A percentile compares a stretch with the other conserved stretches of the same genome.
These are phyloP conservation scores for Excoecaria cochinchinensis DNA, from an alignment of 345 rosid species.

Conservation along the genomic window DNA sequence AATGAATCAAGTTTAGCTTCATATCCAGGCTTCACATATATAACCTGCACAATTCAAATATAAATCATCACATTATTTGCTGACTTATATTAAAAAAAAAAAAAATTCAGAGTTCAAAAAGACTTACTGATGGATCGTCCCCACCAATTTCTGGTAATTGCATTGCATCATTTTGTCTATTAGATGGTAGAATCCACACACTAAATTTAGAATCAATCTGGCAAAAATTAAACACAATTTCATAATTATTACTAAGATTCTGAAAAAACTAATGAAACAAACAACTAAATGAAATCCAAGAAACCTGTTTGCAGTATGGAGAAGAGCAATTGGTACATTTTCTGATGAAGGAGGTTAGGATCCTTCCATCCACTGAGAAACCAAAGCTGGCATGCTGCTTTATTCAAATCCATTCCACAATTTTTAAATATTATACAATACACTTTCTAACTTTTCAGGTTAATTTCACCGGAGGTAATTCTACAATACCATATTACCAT, in stretches of 20 bases:
- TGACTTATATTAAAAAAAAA: conserved; percentile 2
- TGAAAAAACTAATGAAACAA: not conserved
- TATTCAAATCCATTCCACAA: not conserved
- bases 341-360: conserved; percentile 53
- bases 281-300: not conserved
- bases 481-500: too few species aligned
- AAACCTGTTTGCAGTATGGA: conserved; percentile 60
- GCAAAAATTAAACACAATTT: not conserved
- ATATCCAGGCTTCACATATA: conserved; percentile 75
- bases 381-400: conserved; percentile 90
- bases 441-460: too few species aligned
- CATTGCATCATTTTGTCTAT: conserved; percentile 30
- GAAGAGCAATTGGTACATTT: conserved; percentile 71
- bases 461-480: too few species aligned
- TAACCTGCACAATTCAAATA: conserved; percentile 48
- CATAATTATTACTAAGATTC: not conserved
- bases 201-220: conserved; percentile 74
- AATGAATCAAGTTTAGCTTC: conserved; percentile 81
- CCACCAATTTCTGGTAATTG: conserved; percentile 64
- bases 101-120: not conserved
- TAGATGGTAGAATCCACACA: conserved; percentile 74
- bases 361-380: conserved; percentile 77
- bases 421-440: too few species aligned
- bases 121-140: conserved; percentile 78
- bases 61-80: conserved; percentile 2